phyloP scores from a whole-genome alignment of 345 rosid genomes.

The Hypericum perforatum region DNA sequence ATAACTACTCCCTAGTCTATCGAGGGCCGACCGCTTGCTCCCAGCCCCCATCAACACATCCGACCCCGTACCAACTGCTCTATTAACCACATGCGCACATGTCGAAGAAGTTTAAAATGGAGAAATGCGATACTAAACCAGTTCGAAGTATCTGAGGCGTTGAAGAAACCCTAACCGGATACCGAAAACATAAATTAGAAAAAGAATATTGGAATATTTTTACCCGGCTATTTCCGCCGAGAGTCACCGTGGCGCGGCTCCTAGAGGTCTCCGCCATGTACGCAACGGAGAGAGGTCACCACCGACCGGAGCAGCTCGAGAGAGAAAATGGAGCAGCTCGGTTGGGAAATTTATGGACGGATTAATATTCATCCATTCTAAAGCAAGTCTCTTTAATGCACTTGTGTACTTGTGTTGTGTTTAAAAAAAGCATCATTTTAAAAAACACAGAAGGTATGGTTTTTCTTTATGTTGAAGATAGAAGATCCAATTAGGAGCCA shows the following conservation, averaged over 20 bases:
- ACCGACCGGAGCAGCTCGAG: no score
- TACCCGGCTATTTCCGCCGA: constrained; percentile 84
- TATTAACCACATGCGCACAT: constrained; percentile 67
- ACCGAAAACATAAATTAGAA: neutral
- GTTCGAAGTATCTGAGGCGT: neutral
- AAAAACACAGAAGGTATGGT: no score
- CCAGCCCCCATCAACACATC: constrained; percentile 38
- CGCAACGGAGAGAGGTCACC: no score
- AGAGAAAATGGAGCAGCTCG: no score
- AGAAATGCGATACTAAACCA: neutral
- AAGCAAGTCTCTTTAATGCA: no score
- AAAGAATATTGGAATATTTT: neutral
- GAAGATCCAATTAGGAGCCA: no score
- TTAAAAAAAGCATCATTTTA: no score
- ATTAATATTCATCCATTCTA: no score
- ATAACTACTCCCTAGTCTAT: constrained; percentile 53
- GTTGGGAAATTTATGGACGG: no score
- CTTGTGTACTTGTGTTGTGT: no score
- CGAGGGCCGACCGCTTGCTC: constrained; percentile 71
- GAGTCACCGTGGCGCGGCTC: constrained; percentile 70
- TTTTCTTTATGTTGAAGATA: no score
- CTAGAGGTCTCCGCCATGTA: constrained; percentile 64
- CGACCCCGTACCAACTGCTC: constrained; percentile 37
- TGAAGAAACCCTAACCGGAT: constrained; percentile 2
- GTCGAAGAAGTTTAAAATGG: no score